Base-by-base conservation (phyloP, 1,284 basidiomycete species). In the Naganishia albida region DNA sequence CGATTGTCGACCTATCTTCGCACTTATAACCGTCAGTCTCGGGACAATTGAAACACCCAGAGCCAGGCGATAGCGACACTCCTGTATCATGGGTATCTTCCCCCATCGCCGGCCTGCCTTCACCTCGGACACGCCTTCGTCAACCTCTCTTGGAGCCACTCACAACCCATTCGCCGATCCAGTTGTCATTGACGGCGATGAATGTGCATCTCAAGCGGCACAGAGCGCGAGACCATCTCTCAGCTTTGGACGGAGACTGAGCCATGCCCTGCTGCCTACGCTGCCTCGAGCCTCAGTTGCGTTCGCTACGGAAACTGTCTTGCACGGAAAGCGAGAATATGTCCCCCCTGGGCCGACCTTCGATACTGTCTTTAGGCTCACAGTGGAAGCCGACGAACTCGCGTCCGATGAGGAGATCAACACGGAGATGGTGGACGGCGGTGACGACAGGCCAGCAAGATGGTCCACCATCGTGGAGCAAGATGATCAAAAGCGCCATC, bases 371-470 rank as follows among this genome's bases (percentile, higher is more conserved):
- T 60, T 60, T 38, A 16, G 28, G 23, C 57, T 60, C 34, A 20
- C 20, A 28, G n/a, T 60, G 3, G 57, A 60, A 40, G 57, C 57
- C 46, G 57, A 60, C 20, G 44, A 48, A 18, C 57, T 50, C 15
- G 57, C 57, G 13, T 60, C 46, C 2, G 57, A 60, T 20, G 57
- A 60, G 57, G 57, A 60, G 0, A 50, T 60, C 8, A 30, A 40
- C 8, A 15, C 54, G 20, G 54, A 56, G 10, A 34, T 10, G 6
- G 28, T 56, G 2, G 42, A 46, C 8, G 18, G 18, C 23, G 28
- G n/a, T 28, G 26, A 60, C 20, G 46, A 60, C 3, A 28, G 38
- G 18, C 46, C 25, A 28, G 25, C 16, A 30, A 26, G 54, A 1
- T 60, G 57, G 57, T 40, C 57, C 26, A 25, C 28, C 3, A 20